Evolutionary conservation across 1,284 basidiomycete genomes (phyloP), one percentile per base, ranked within the genome.

Genomic region (Trichosporon asahii): DNA sequence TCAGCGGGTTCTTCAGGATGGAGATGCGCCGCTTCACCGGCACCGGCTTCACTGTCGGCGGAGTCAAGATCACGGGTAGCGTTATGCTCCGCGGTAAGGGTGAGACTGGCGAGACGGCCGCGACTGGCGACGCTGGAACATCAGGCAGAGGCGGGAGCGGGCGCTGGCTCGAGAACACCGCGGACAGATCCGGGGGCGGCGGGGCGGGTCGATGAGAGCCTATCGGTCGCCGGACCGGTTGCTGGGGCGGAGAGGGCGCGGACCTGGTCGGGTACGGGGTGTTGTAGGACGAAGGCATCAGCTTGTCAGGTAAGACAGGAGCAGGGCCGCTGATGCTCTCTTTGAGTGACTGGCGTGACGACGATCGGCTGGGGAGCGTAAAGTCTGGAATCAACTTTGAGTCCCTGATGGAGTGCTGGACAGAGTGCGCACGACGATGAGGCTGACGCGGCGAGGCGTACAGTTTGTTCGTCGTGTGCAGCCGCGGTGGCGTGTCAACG

Each of bases 371-470:
- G 15, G 57, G 57, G 15, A 61, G 9, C 21, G 57, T 61, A n/a
- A 61, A 61, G 57, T 61, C 57, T 31, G 57, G 57, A 31, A 61
- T 61, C 57, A 37, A 37, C 11, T 37, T 37, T 37, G 35, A 37
- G 14, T 37, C 35, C 35, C 35, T 37, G 35, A 57, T 57, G 25
- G 57, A 31, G 27, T 61, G 57, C 29, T 61, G 57, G 6, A n/a
- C 27, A 7, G 57, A 61, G 27, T 61, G 57, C 57, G 57, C 57
- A 61, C 57, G 57, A 61, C 57, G 57, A 14, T 61, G 57, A n/a
- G 29, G 29, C 18, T 61, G 57, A 11, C 57, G 57, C 18, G 57
- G 18, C 7, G 15, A 33, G 7, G 57, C 15, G 27, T 31, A 31
- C 27, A 29, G 9, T 29, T 33, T 61, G 29, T 61, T 61, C 57